Evolutionary conservation across 2,329 filamentous ascomycete genomes (phyloP).

Genomic region (Fusarium siculi): DNA sequence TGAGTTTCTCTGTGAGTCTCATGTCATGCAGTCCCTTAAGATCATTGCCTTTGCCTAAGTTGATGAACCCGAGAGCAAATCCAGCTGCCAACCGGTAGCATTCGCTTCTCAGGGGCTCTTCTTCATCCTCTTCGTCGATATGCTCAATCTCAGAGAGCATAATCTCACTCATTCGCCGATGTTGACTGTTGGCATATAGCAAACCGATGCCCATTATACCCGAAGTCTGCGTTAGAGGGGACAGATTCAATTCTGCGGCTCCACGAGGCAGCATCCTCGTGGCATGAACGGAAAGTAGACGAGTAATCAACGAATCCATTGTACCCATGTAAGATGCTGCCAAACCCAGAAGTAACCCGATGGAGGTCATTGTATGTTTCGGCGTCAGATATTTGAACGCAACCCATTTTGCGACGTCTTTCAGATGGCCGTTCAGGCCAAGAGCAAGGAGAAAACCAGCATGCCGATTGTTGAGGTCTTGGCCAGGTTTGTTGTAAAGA

Average conservation of each 20-base stretch:
- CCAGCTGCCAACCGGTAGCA: conserved; percentile 96
- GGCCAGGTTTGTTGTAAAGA: conserved; percentile 90
- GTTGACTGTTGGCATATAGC: conserved; percentile 93
- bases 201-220: conserved; percentile 97
- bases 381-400: conserved; percentile 99
- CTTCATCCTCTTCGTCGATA: conserved; percentile 81
- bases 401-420: conserved; percentile 94
- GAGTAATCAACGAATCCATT: conserved; percentile 95
- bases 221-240: conserved; percentile 91
- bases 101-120: conserved; percentile 88
- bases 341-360: conserved; percentile 90
- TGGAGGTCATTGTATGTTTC: conserved; percentile 99
- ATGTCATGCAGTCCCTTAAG: conserved; percentile 92
- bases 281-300: conserved; percentile 93
- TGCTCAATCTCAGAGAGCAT: conserved; percentile 98
- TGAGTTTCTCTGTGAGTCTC: conserved; percentile 87
- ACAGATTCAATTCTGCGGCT: conserved; percentile 93
- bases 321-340: conserved; percentile 95
- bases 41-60: conserved; percentile 89
- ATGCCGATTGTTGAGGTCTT: conserved; percentile 93
- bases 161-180: conserved; percentile 97
- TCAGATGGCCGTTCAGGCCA: conserved; percentile 94
- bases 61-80: conserved; percentile 93
- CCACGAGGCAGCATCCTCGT: conserved; percentile 93
- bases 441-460: conserved; percentile 92